These are phyloP conservation scores for Pleurostoma richardsiae DNA, from an alignment of 2,329 filamentous ascomycete genomes.

Conservation along the genomic window DNA sequence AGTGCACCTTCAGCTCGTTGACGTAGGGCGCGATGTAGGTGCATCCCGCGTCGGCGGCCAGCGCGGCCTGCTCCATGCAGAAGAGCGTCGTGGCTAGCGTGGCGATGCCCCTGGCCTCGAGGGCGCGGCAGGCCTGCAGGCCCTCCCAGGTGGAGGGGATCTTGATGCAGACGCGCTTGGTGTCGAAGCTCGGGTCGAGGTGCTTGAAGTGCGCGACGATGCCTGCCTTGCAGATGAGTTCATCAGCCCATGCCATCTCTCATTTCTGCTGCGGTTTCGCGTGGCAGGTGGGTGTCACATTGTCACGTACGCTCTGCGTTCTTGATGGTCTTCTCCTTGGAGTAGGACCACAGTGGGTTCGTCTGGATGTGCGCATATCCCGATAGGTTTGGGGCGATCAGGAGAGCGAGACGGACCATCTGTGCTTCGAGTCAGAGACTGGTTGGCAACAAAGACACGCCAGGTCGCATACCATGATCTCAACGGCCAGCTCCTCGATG, in stretches of 20 bases:
- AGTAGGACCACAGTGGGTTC: conserved; percentile 51
- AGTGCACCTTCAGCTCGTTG: conserved; percentile 60
- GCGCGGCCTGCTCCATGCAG: conserved; percentile 52
- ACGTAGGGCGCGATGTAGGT: conserved; percentile 62
- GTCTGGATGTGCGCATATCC: conserved; percentile 55
- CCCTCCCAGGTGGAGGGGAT: conserved; percentile 61
- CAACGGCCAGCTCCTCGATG: conserved; percentile 45
- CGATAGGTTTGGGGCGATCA: conserved; percentile 41
- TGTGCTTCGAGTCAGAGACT: conserved; percentile 12
- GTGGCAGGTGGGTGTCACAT: neutral
- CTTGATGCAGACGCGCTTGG: conserved; percentile 54
- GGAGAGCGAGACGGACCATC: conserved; percentile 51
- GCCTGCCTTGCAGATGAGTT: conserved; percentile 27
- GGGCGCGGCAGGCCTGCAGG: conserved; percentile 49
- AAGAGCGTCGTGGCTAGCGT: conserved; percentile 62
- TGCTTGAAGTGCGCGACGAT: conserved; percentile 41
- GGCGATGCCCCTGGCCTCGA: conserved; percentile 48
- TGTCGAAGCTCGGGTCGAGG: conserved; percentile 36
- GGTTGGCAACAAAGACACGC: no score
- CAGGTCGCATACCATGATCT: conserved; percentile 40
- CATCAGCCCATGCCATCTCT: no score
- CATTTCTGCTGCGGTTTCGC: neutral
- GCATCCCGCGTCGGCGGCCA: conserved; percentile 53
- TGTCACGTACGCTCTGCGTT: conserved; percentile 42
- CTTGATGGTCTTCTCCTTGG: conserved; percentile 38